Conservation (phyloP, 2,329 filamentous ascomycete genomes). For the Pyrenochaeta sp. region DNA sequence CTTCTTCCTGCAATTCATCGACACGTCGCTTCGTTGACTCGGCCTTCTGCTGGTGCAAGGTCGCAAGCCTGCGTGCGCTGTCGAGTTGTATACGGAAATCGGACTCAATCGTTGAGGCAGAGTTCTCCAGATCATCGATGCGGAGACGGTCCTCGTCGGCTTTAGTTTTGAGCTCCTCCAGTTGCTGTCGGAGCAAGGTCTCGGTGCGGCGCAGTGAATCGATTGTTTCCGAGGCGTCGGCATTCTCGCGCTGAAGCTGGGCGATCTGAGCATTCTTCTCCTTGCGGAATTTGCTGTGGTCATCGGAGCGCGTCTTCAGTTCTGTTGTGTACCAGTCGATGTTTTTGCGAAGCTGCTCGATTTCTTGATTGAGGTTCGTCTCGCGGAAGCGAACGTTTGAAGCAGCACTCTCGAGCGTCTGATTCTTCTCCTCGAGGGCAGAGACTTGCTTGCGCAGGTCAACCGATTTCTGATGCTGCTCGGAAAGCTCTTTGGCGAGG, state of each 20-base stretch:
- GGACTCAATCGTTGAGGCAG: constrained; percentile 81
- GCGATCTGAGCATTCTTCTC: constrained; percentile 91
- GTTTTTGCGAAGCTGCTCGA: constrained; percentile 86
- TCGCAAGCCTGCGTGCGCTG: constrained; percentile 78
- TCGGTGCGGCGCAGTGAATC: constrained; percentile 83
- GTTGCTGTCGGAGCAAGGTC: constrained; percentile 77
- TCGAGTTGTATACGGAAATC: constrained; percentile 88
- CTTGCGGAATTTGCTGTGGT: constrained; percentile 89
- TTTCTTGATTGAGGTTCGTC: constrained; percentile 86
- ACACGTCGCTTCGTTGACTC: constrained; percentile 74
- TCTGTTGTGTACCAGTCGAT: constrained; percentile 94
- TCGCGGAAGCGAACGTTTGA: constrained; percentile 89
- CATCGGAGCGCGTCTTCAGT: constrained; percentile 85
- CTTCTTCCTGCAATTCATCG: constrained; percentile 69
- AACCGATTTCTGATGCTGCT: constrained; percentile 87
- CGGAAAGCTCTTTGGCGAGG: constrained; percentile 83
- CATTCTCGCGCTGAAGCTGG: constrained; percentile 85
- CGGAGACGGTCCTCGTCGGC: constrained; percentile 82
- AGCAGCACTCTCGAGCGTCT: constrained; percentile 79
- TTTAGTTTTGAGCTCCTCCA: constrained; percentile 85
- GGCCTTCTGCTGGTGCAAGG: constrained; percentile 79
- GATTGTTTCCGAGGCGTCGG: constrained; percentile 79
- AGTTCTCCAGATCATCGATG: constrained; percentile 85
- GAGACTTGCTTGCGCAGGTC: constrained; percentile 84
- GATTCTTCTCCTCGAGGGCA: constrained; percentile 80